phyloP scores from a whole-genome alignment of 176 grass and related monocot species.

The Thinopyrum elongatum region DNA sequence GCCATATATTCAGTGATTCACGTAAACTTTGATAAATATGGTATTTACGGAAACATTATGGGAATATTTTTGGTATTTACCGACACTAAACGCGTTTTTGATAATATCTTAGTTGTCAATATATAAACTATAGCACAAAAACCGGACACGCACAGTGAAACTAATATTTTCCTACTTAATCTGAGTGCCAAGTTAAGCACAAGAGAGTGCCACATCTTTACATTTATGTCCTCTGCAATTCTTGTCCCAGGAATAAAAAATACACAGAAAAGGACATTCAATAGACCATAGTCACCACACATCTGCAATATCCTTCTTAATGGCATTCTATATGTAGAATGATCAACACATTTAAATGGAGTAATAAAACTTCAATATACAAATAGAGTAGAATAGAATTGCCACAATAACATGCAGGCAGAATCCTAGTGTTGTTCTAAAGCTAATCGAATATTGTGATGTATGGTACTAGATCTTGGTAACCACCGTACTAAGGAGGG shows the following conservation, averaged over 20 bases:
- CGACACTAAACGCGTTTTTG: not conserved
- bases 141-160: not conserved
- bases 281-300: not conserved
- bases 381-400: not conserved
- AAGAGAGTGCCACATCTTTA: not conserved
- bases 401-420: not conserved
- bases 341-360: not conserved
- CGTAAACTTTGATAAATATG: not conserved
- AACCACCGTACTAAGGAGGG: not conserved
- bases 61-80: not conserved
- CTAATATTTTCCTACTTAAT: not conserved
- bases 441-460: not conserved
- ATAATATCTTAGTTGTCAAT: not conserved
- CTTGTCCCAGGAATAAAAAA: not conserved
- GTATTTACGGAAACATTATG: not conserved
- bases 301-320: not conserved
- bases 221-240: not conserved
- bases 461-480: not conserved
- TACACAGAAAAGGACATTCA: not conserved
- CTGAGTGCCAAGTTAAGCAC: not conserved
- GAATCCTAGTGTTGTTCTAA: not conserved
- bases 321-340: not conserved
- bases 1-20: not conserved
- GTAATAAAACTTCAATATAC: not conserved
- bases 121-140: not conserved